A percentile compares a stretch with the other conserved stretches of the same genome.
Evolutionary conservation across 192 early-diverging fungal genomes (phyloP).

Genomic region (Coemansia aciculifera): DNA sequence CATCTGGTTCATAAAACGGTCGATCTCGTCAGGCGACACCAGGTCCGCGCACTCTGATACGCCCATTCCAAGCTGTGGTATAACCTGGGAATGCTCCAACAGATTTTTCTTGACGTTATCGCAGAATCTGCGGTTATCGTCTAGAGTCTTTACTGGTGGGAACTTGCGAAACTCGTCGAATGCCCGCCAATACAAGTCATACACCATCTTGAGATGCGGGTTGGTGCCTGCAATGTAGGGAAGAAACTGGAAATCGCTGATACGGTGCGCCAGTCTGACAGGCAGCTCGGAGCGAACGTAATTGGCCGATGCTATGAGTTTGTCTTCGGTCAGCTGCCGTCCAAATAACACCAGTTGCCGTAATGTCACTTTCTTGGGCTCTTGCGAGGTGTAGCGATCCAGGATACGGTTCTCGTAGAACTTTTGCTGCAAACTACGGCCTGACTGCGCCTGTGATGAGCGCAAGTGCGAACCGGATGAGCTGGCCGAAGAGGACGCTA

Average conservation of each 20-base stretch:
- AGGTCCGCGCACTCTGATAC: conserved; percentile 78
- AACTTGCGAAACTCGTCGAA: conserved; percentile 80
- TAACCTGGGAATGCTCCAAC: conserved; percentile 78
- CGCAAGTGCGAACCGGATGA: conserved; percentile 12
- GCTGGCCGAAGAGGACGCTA: not conserved
- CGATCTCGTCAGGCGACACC: conserved; percentile 63
- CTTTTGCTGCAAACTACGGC: conserved; percentile 59
- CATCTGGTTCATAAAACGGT: conserved; percentile 90
- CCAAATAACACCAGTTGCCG: conserved; percentile 92
- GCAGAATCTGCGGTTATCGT: conserved; percentile 84
- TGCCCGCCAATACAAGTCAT: conserved; percentile 91
- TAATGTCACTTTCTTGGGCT: conserved; percentile 78
- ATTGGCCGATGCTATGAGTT: conserved; percentile 83
- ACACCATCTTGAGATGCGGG: conserved; percentile 81
- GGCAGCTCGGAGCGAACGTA: conserved; percentile 89
- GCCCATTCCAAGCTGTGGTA: conserved; percentile 87
- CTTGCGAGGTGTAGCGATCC: conserved; percentile 79
- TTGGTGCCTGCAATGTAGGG: conserved; percentile 94
- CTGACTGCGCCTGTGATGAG: conserved; percentile 18
- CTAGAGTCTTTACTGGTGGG: conserved; percentile 69
- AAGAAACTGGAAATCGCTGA: conserved; percentile 88
- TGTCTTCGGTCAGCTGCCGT: conserved; percentile 78
- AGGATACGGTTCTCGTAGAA: conserved; percentile 93
- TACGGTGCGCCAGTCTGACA: conserved; percentile 86
- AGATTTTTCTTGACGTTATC: conserved; percentile 70